Conservation (phyloP, 176 grass and related monocot genomes). For the Juncus inflexus region DNA sequence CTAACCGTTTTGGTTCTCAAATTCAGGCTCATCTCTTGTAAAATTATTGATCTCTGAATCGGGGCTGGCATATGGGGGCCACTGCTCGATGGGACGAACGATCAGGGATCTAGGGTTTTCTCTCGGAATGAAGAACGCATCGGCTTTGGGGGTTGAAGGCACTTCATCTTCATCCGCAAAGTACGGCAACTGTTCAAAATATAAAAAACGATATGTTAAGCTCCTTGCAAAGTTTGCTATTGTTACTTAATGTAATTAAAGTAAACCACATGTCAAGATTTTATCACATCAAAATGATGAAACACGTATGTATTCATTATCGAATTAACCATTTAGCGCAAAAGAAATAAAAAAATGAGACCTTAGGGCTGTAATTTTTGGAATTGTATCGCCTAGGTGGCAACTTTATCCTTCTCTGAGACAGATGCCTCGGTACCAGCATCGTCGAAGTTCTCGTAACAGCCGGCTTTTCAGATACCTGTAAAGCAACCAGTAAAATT, state of each 20-base stretch:
- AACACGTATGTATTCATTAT: neutral
- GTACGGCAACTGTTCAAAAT: conserved; percentile 58
- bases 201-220: neutral
- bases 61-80: conserved; percentile 34
- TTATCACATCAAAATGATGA: neutral
- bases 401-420: conserved; percentile 87
- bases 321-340: neutral
- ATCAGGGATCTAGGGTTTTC: conserved; percentile 90
- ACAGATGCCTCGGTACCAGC: conserved; percentile 73
- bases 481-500: conserved; percentile 28
- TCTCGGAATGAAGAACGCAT: conserved; percentile 86
- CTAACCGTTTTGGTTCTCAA: conserved; percentile 48
- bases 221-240: neutral
- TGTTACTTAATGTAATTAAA: neutral
- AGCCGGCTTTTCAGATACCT: conserved; percentile 85
- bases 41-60: conserved; percentile 21
- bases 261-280: neutral
- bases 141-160: conserved; percentile 70
- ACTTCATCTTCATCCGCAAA: conserved; percentile 77
- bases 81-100: conserved; percentile 80
- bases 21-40: conserved; percentile 36
- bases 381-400: conserved; percentile 66
- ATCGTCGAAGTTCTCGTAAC: conserved; percentile 49
- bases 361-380: conserved; percentile 63
- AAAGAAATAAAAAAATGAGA: conserved; percentile 14